Conservation (phyloP, 192 early-diverging fungal species). For the Oehlia diaphana region DNA sequence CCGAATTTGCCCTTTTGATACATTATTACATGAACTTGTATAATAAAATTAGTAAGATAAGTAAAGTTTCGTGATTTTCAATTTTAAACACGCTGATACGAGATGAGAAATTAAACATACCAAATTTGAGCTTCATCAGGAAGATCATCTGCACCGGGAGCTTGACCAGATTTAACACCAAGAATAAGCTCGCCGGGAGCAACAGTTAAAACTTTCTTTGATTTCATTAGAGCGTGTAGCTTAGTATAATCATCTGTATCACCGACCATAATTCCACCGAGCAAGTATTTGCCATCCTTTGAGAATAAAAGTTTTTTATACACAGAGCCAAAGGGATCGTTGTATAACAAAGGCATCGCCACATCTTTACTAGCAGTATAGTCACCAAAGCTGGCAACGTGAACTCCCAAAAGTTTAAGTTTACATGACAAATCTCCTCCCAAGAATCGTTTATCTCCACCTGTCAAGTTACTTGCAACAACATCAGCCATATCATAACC, state of each 20-base stretch:
- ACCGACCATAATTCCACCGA: slow-evolving; percentile 70
- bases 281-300: slow-evolving; percentile 62
- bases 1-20: slow-evolving; percentile 60
- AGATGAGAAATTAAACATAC: not conserved
- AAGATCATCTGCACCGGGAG: slow-evolving; percentile 50
- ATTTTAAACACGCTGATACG: too few relatives aligned
- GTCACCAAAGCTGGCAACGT: slow-evolving; percentile 70
- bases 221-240: slow-evolving; percentile 57
- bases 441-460: slow-evolving; percentile 12
- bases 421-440: slow-evolving; percentile 67
- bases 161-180: slow-evolving; percentile 39
- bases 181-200: slow-evolving; percentile 58
- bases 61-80: not conserved
- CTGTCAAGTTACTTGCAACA: slow-evolving; percentile 52
- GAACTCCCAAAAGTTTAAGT: slow-evolving; percentile 66
- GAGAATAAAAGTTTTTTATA: slow-evolving; percentile 66
- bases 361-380: slow-evolving; percentile 54
- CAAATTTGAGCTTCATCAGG: slow-evolving; percentile 69
- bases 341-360: slow-evolving; percentile 43
- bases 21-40: slow-evolving; percentile 62
- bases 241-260: slow-evolving; percentile 68
- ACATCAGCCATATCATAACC: slow-evolving; percentile 76
- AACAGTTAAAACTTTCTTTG: slow-evolving; percentile 43
- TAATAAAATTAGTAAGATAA: not conserved
- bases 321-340: slow-evolving; percentile 55